Evolutionary conservation across 352 stramenopile genomes (phyloP).

Genomic region (Sclerospora graminicola): DNA sequence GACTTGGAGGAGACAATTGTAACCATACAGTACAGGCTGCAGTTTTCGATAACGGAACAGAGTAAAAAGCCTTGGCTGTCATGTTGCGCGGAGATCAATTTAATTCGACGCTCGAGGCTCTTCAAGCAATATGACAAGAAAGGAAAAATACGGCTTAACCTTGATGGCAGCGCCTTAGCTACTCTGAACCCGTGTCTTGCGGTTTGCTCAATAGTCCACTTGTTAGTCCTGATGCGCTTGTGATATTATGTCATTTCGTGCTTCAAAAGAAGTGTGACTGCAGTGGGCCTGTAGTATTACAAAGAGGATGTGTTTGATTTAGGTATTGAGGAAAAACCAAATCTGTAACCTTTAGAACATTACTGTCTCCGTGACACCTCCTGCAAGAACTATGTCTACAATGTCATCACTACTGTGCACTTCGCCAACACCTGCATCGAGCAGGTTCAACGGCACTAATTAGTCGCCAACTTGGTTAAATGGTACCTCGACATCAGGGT

Average conservation of each 20-base stretch:
- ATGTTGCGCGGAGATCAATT: background rate
- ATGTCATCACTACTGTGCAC: too few relatives aligned
- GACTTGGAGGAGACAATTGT: conserved; percentile 44
- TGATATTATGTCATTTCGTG: conserved; percentile 65
- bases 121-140: conserved; percentile 53
- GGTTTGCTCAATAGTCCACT: conserved; percentile 30
- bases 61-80: conserved; percentile 36
- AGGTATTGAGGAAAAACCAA: too few relatives aligned
- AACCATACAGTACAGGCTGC: conserved; percentile 45
- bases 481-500: too few relatives aligned
- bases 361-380: too few relatives aligned
- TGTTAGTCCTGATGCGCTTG: conserved; percentile 53
- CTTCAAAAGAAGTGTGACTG: conserved; percentile 30
- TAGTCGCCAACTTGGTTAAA: too few relatives aligned
- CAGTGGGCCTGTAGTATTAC: too few relatives aligned
- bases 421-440: too few relatives aligned
- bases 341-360: too few relatives aligned
- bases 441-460: too few relatives aligned
- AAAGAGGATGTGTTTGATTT: too few relatives aligned
- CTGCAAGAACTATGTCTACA: too few relatives aligned
- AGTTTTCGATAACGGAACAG: conserved; percentile 35
- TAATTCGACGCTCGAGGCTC: conserved; percentile 15
- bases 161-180: conserved; percentile 39
- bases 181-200: conserved; percentile 40
- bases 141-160: conserved; percentile 57